Evolutionary conservation across 108 stramenopile genomes (phyloP), one percentile per base, ranked within the genome.

Genomic region (Aurantiochytrium sp.): DNA sequence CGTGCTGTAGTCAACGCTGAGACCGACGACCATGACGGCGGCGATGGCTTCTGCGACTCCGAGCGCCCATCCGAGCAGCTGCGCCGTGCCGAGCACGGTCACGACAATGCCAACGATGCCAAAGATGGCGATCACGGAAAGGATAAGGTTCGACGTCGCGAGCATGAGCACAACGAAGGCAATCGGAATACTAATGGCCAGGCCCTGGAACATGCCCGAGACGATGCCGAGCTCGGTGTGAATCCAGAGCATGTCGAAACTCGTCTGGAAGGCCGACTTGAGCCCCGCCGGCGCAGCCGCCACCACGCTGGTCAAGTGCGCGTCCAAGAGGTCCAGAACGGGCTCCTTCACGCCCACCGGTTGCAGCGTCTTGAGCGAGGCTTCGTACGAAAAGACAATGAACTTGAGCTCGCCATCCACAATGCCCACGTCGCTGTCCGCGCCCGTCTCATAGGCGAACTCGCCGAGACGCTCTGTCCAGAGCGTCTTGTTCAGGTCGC

Each of bases 1-100:
- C 22, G 89, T 52, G 19, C 59, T 55, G 68, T 91, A 89, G 87
- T 91, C 90, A 0, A 91, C 90, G 1, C 37, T n/a, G 68, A 89
- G 68, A 37, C 90, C 90, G 15, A 91, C 53, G 45, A 91, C 85
- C 73, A 91, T 91, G 54, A 91, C 85, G 3, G 54, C 86, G 3
- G 89, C 87, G 41, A 91, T 55, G 24, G 59, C 48, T 86, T 91
- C 89, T 4, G 73, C 65, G 65, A 89, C 55, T 39, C 90, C 90
- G 2, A 91, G 68, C 24, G 48, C 65, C 87, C 87, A 91, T 15
- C 89, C 89, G 8, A 87, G 55, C 4, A 52, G n/a, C 4, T 85
- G 32, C 54, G 55, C 54, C 4, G 69, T 52, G 32, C 87, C 90
- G 45, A 91, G 39, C 3, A 91, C 89, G 17, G 39, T 22, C 4